Base-by-base conservation (phyloP, 177 flowering plant genomes). In the Vitis hybrid region DNA sequence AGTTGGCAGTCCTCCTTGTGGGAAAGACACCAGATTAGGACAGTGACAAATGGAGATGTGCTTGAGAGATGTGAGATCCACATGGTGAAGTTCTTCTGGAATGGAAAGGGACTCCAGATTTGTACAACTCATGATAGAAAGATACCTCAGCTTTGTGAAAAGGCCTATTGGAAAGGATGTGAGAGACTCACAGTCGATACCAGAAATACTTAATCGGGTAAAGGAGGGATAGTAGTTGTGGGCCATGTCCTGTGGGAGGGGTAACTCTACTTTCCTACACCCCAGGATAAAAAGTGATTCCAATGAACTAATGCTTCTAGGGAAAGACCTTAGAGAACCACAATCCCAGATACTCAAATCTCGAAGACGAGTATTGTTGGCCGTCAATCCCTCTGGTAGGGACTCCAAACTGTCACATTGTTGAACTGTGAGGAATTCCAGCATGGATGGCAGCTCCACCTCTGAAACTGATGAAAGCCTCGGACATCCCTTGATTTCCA, bases 101-200 rank as follows among this genome's bases (percentile, higher is more conserved):
- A 58, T 21, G n/a, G 62, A 62, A 66, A 61, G 30, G 13, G 65
- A n/a, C 9, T 60, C 12, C 4, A 72, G 17, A 19, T 60, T 60
- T 21, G 7, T 8, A 45, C 64, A 66, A 4, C 19, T 34, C 6
- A n/a, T 2, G 10, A 68, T 10, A 1, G 5, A 2, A 18, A 74
- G 68, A 14, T 19, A 17, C 2, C 50, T 6, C 12, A 74, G 64
- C 34, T 30, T 56, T n/a, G 73, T 65, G 55, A 74, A 69, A n/a
- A 32, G 8, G 18, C 19, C 40, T 19, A 74, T 21, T 4, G 72
- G 72, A 19, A 74, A 59, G 19, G 65, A 63, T 19, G 2, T 60
- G 3, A 75, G 67, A 4, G 65, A 59, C 32, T 64, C 59, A 40
- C 73, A 74, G 51, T 34, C 45, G 8, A 34, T 64, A 11, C 40